phyloP scores from a whole-genome alignment of 805 yeast genomes.

The Ogataea salicorniae region DNA sequence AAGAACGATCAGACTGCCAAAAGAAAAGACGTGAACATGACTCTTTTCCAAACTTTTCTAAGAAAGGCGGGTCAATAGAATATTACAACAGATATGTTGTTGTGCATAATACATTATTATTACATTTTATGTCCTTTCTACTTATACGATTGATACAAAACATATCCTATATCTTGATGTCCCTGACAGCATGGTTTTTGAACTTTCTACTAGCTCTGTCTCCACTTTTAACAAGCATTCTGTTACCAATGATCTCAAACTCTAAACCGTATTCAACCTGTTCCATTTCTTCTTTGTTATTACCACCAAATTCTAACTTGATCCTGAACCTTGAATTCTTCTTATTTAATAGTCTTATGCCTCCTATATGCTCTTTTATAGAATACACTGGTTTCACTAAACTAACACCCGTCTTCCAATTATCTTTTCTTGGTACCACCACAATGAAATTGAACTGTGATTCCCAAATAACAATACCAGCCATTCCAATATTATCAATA shows the following conservation, averaged over 20 bases:
- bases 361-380: conserved; percentile 44
- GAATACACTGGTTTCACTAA: conserved; percentile 15
- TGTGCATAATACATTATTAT: neutral
- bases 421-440: conserved; percentile 41
- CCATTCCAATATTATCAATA: conserved; percentile 49
- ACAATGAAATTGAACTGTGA: conserved; percentile 67
- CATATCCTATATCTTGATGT: conserved; percentile 15
- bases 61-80: no score
- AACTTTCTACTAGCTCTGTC: conserved; percentile 84
- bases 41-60: no score
- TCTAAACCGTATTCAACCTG: conserved; percentile 37
- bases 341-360: conserved; percentile 62
- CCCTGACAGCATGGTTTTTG: conserved; percentile 63
- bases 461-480: conserved; percentile 83
- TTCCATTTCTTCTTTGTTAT: conserved; percentile 7
- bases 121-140: neutral
- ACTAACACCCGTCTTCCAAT: conserved; percentile 29
- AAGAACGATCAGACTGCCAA: no score
- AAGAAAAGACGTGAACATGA: no score
- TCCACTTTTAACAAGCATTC: conserved; percentile 67
- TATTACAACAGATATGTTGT: neutral
- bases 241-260: conserved; percentile 71
- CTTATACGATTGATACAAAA: neutral
- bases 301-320: conserved; percentile 33
- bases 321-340: conserved; percentile 59